phyloP scores from a whole-genome alignment of 1,284 basidiomycete genomes.

The Sphaerobolus stellatus region DNA sequence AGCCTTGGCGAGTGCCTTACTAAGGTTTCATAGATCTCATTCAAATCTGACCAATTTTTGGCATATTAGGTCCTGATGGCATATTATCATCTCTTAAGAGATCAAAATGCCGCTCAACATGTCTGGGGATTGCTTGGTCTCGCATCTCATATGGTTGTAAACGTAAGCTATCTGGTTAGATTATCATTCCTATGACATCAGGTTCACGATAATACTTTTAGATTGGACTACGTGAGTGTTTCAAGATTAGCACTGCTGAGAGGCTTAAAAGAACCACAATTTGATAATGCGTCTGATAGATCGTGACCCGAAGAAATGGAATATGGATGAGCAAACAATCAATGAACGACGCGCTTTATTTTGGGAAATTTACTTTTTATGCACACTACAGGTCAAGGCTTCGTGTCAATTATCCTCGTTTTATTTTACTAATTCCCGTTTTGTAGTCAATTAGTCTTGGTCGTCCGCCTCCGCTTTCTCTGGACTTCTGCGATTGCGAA shows the following conservation, averaged over 20 bases:
- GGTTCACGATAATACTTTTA: constrained; percentile 24
- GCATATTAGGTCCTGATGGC: constrained; percentile 10
- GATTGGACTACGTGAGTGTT: constrained; percentile 71
- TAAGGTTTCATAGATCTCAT: no score
- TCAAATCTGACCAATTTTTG: no score
- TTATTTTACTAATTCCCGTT: no score
- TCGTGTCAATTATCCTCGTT: background rate
- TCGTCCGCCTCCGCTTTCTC: constrained; percentile 9
- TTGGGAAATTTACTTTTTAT: constrained; percentile 56
- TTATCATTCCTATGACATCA: no score
- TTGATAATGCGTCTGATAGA: no score
- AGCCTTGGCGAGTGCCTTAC: constrained; percentile 5
- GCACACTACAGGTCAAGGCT: constrained; percentile 10
- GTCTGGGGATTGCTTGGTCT: constrained; percentile 58
- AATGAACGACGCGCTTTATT: constrained; percentile 67
- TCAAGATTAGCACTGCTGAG: no score
- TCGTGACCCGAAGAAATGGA: constrained; percentile 69
- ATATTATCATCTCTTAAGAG: constrained; percentile 9
- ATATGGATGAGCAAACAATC: constrained; percentile 53
- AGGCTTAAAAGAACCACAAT: no score
- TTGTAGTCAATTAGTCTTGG: constrained; percentile 10
- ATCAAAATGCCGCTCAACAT: constrained; percentile 10
- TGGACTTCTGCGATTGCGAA: constrained; percentile 12
- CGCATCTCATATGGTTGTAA: constrained; percentile 63
- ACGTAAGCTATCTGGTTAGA: constrained; percentile 42